These are phyloP conservation scores for Carex parvula DNA, from an alignment of 176 grass and related monocot genomes.

Conservation along the genomic window DNA sequence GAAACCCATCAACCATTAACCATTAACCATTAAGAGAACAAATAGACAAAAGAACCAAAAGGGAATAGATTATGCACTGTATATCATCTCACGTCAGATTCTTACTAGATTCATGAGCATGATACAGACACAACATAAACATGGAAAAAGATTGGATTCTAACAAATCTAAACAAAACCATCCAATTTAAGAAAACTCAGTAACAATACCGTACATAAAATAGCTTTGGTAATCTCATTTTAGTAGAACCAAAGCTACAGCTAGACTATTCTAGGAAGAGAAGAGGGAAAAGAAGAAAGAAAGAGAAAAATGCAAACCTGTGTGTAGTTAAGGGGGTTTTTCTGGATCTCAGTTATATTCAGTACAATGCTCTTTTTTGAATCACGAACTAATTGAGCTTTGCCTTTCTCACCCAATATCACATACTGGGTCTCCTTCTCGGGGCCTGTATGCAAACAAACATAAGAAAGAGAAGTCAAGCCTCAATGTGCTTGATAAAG, in stretches of 20 bases:
- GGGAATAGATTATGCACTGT: not conserved
- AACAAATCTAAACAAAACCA: not conserved
- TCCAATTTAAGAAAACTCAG: not conserved
- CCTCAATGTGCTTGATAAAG: not conserved
- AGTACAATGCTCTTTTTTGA: constrained; percentile 62
- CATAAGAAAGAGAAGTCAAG: constrained; percentile 4
- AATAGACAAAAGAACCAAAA: constrained; percentile 1
- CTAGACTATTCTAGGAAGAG: not conserved
- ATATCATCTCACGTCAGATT: not conserved
- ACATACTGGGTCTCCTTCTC: constrained; percentile 89
- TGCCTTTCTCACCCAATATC: constrained; percentile 91
- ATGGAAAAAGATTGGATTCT: not conserved
- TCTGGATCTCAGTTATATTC: constrained; percentile 64
- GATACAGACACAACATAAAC: not conserved
- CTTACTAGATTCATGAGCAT: not conserved
- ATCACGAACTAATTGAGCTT: constrained; percentile 82
- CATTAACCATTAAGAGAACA: not conserved
- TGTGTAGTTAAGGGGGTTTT: constrained; percentile 88
- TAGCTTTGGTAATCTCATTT: not conserved
- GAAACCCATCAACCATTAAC: not conserved
- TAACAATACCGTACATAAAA: not conserved
- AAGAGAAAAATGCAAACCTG: constrained; percentile 47
- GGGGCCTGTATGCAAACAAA: constrained; percentile 43
- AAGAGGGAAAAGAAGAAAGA: not conserved
- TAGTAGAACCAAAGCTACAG: not conserved